Evolutionary conservation across 345 rosid genomes (phyloP).

Genomic region (Arabis hirsuta): DNA sequence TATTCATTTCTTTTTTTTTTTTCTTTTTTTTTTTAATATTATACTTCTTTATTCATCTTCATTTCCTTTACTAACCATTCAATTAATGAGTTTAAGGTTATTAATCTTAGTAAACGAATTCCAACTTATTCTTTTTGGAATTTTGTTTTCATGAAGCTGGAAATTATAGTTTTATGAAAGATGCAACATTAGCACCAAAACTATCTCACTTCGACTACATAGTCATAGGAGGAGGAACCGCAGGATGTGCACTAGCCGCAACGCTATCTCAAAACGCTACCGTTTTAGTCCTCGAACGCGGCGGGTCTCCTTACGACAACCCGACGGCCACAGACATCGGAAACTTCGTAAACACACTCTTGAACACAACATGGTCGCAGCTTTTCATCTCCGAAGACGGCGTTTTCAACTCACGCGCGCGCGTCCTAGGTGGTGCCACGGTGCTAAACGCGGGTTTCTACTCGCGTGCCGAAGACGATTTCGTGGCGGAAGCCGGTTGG

Average conservation of each 20-base stretch:
- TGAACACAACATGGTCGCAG: conserved; percentile 58
- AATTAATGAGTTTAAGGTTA: background rate
- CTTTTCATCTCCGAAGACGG: conserved; percentile 71
- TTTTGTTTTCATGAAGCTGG: conserved; percentile 16
- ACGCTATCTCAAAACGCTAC: conserved; percentile 59
- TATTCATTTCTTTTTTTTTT: background rate
- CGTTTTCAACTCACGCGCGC: conserved; percentile 63
- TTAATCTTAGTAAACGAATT: background rate
- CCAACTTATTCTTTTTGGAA: background rate
- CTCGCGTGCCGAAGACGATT: conserved; percentile 50
- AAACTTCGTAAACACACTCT: conserved; percentile 48
- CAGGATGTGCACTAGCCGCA: conserved; percentile 79
- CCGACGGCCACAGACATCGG: conserved; percentile 48
- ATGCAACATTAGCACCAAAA: conserved; percentile 57
- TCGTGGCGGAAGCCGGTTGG: conserved; percentile 50
- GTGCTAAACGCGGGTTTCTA: conserved; percentile 74
- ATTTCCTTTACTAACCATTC: background rate
- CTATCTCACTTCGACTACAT: conserved; percentile 59
- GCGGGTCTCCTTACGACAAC: conserved; percentile 45
- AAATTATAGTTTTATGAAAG: conserved; percentile 42
- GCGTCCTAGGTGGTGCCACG: conserved; percentile 80
- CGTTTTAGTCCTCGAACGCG: conserved; percentile 73
- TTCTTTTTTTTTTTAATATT: no score
- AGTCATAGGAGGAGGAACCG: conserved; percentile 74
- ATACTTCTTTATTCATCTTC: no score